Evolutionary conservation across 2,329 filamentous ascomycete species (phyloP).

Genomic region (Neofusicoccum cordaticola): DNA sequence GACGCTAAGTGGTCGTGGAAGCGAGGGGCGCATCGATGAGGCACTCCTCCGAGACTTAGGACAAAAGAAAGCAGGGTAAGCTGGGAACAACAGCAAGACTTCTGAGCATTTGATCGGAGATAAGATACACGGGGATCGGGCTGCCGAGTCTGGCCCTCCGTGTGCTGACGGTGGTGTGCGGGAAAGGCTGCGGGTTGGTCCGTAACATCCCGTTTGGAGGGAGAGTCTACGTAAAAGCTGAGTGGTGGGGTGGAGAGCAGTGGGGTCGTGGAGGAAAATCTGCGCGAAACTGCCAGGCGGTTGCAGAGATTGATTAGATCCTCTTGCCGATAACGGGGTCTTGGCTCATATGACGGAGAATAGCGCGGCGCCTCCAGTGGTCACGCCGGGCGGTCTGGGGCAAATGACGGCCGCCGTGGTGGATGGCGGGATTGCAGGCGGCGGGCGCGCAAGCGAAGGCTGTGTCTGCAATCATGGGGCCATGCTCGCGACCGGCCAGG

Average conservation of each 20-base stretch:
- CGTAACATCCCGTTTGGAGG: background rate
- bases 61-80: background rate
- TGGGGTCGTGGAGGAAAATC: background rate
- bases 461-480: background rate
- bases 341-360: background rate
- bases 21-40: background rate
- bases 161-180: background rate
- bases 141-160: background rate
- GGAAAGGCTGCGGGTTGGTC: background rate
- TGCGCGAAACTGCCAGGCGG: background rate
- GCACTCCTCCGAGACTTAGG: background rate
- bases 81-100: background rate
- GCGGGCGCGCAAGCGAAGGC: background rate
- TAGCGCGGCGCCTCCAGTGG: background rate
- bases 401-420: background rate
- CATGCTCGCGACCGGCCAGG: background rate
- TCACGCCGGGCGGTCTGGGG: background rate
- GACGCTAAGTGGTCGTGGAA: background rate
- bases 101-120: background rate
- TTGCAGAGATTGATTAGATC: background rate
- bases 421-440: conserved; percentile 1
- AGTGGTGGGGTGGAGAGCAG: background rate
- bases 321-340: conserved; percentile 1
- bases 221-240: conserved; percentile 2
- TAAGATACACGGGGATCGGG: conserved; percentile 1